Conservation (phyloP, 306 rosid genomes). For the Malus sieversii region DNA sequence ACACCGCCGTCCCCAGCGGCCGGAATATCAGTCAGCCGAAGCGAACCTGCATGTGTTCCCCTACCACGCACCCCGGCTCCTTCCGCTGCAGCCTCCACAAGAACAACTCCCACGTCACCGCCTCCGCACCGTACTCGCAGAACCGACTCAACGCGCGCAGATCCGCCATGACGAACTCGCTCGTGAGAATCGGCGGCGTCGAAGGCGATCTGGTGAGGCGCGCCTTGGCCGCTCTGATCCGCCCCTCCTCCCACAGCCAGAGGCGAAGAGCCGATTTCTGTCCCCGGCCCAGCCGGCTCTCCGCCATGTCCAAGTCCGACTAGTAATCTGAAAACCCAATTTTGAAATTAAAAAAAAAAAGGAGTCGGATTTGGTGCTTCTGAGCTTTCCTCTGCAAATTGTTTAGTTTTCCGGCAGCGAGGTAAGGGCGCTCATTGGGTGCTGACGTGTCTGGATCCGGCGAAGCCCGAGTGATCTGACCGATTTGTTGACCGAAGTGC, state of each 20-base stretch:
- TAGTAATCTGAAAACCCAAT: not conserved
- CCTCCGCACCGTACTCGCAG: slow-evolving; percentile 52
- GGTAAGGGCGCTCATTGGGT: not conserved
- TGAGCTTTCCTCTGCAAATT: not conserved
- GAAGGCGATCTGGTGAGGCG: slow-evolving; percentile 86
- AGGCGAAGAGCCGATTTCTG: slow-evolving; percentile 57
- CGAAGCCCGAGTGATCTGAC: slow-evolving; percentile 21
- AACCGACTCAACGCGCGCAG: slow-evolving; percentile 83
- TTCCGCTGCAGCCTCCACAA: slow-evolving; percentile 90
- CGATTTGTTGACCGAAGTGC: slow-evolving; percentile 23
- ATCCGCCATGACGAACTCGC: slow-evolving; percentile 96
- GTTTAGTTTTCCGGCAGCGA: not conserved
- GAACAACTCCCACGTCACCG: slow-evolving; percentile 24
- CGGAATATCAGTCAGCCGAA: slow-evolving; percentile 31
- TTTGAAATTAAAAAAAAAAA: not conserved
- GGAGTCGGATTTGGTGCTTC: not conserved
- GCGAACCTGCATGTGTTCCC: slow-evolving; percentile 89
- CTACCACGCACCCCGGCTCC: slow-evolving; percentile 90
- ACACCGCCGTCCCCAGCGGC: slow-evolving; percentile 34
- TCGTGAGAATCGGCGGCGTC: slow-evolving; percentile 86
- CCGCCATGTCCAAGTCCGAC: slow-evolving; percentile 56
- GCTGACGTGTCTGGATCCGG: slow-evolving; percentile 11
- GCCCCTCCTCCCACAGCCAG: slow-evolving; percentile 91
- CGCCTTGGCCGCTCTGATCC: slow-evolving; percentile 76
- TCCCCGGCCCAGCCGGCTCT: slow-evolving; percentile 78